A percentile compares a stretch with the other conserved stretches of the same genome.
phyloP scores from a whole-genome alignment of 2,329 filamentous ascomycete species.

The Botrytis tulipae region DNA sequence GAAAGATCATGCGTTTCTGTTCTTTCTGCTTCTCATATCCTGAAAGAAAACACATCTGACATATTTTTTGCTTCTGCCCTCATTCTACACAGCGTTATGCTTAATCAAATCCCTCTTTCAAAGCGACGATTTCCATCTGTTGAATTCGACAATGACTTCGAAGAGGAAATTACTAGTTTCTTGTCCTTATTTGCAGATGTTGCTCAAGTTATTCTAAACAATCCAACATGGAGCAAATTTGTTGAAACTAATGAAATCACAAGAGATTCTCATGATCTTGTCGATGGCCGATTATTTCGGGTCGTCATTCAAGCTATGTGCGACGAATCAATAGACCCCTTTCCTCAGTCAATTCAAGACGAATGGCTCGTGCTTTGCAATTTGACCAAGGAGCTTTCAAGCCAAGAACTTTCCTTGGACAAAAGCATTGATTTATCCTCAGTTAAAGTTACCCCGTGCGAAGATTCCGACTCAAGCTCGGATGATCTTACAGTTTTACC shows the following conservation, averaged over 20 bases:
- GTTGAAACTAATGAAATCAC: slow-evolving; percentile 29
- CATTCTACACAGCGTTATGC: slow-evolving; percentile 44
- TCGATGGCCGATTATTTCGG: slow-evolving; percentile 52
- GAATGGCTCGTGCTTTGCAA: slow-evolving; percentile 33
- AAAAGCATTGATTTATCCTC: slow-evolving; percentile 27
- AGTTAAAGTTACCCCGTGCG: slow-evolving; percentile 22
- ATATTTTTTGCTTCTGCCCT: slow-evolving; percentile 41
- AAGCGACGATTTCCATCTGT: slow-evolving; percentile 41
- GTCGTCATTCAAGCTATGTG: slow-evolving; percentile 35
- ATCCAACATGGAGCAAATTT: slow-evolving; percentile 31
- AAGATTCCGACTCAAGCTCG: slow-evolving; percentile 23
- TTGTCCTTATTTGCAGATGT: slow-evolving; percentile 40
- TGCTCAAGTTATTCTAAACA: slow-evolving; percentile 40
- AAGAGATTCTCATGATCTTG: slow-evolving; percentile 52
- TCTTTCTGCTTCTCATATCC: slow-evolving; percentile 37
- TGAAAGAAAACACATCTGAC: slow-evolving; percentile 35
- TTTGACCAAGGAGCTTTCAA: slow-evolving; percentile 38
- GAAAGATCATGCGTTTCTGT: slow-evolving; percentile 38
- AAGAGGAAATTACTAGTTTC: slow-evolving; percentile 41
- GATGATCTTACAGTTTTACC: slow-evolving; percentile 41
- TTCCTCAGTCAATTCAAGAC: slow-evolving; percentile 26
- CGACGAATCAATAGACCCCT: slow-evolving; percentile 23
- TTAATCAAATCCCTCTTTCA: slow-evolving; percentile 44
- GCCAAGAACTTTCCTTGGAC: slow-evolving; percentile 37
- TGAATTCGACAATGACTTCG: slow-evolving; percentile 37